These are phyloP conservation scores for Skeletonema menzelii DNA, from an alignment of 108 stramenopile species.

Conservation along the genomic window DNA sequence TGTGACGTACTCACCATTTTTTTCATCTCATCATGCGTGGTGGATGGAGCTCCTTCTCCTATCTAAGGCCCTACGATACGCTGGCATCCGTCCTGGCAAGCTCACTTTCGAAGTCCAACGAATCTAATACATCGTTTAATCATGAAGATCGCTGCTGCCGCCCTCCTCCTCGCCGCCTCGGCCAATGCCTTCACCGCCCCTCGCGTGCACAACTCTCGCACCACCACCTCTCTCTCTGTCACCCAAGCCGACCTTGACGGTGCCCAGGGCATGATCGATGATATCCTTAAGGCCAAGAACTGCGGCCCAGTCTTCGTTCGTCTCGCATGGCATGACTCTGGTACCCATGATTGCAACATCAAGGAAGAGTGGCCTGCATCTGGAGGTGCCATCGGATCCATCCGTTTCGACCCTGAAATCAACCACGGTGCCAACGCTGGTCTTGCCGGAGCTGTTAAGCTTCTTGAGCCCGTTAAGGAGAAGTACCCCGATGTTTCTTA, in stretches of 20 bases:
- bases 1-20: background rate
- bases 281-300: constrained; percentile 84
- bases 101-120: constrained; percentile 1
- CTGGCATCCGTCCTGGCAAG: too few species aligned
- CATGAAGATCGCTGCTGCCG: constrained; percentile 42
- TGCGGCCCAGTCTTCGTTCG: constrained; percentile 91
- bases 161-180: constrained; percentile 31
- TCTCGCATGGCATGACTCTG: constrained; percentile 97
- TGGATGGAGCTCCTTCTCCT: too few species aligned
- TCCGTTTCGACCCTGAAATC: constrained; percentile 93
- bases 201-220: background rate
- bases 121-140: background rate
- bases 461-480: constrained; percentile 88
- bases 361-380: constrained; percentile 61
- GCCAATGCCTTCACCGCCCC: constrained; percentile 35
- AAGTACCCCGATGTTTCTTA: constrained; percentile 67
- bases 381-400: constrained; percentile 79
- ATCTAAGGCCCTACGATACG: too few species aligned
- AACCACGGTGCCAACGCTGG: constrained; percentile 95
- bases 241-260: constrained; percentile 79
- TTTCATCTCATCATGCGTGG: too few species aligned
- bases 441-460: constrained; percentile 54
- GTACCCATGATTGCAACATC: constrained; percentile 74
- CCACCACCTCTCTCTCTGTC: constrained; percentile 43
- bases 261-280: constrained; percentile 90